phyloP scores from a whole-genome alignment of 2,329 filamentous ascomycete species.

The Cryphonectria parasitica region DNA sequence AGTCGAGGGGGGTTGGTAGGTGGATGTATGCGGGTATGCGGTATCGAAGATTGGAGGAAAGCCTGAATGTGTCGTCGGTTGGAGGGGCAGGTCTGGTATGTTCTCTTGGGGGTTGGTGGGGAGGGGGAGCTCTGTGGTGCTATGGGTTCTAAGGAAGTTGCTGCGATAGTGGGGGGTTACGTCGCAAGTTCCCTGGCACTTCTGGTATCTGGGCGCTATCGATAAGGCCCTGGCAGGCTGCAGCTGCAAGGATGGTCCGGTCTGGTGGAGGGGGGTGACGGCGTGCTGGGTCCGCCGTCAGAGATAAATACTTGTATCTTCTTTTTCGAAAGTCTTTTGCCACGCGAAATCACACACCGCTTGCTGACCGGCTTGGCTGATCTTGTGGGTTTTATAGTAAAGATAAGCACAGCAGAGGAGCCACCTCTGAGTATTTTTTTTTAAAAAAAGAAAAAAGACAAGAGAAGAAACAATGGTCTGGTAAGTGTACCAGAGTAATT shows the following conservation, averaged over 20 bases:
- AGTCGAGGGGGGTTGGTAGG: not conserved
- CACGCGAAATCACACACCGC: not conserved
- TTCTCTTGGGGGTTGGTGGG: not conserved
- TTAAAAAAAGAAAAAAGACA: no score
- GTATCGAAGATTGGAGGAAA: not conserved
- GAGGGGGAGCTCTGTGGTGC: not conserved
- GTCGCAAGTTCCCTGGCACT: conserved; percentile 1
- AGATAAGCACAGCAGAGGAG: not conserved
- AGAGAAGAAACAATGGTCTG: not conserved
- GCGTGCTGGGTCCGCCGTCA: conserved; percentile 13
- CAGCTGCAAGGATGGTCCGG: conserved; percentile 2
- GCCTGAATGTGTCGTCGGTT: conserved; percentile 8
- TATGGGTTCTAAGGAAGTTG: not conserved
- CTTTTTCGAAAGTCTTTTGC: not conserved
- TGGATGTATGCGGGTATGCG: not conserved
- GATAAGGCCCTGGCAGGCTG: conserved; percentile 20
- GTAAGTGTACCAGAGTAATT: not conserved
- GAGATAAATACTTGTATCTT: not conserved
- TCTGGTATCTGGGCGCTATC: conserved; percentile 13
- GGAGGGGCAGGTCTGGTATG: conserved; percentile 7
- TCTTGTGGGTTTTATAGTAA: not conserved
- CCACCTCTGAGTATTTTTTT: not conserved
- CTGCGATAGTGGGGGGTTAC: not conserved
- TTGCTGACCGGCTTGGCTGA: not conserved
- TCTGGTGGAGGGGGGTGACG: conserved; percentile 1